A percentile compares a stretch with the other conserved stretches of the same genome.
Evolutionary conservation across 768 basidiomycete species (phyloP).

Genomic region (Tulasnella sp.): DNA sequence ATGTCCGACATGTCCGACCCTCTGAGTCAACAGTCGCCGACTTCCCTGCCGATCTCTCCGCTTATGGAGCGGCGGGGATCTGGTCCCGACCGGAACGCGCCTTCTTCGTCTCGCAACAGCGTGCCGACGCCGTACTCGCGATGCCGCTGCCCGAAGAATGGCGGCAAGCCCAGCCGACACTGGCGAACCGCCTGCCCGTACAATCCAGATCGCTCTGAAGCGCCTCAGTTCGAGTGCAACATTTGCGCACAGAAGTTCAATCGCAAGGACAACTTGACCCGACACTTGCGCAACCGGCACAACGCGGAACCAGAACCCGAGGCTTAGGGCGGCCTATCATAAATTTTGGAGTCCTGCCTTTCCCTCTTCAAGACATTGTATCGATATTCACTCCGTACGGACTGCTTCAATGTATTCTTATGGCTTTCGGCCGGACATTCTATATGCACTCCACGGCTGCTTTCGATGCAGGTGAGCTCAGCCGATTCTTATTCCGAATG

Average conservation of each 20-base stretch:
- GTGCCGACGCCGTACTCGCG: neutral
- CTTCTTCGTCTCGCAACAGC: neutral
- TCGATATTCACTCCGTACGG: neutral
- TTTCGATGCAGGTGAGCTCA: neutral
- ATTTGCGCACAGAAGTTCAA: neutral
- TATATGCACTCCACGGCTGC: neutral
- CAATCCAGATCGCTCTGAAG: neutral
- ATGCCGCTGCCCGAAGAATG: slow-evolving; percentile 4
- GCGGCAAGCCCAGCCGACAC: slow-evolving; percentile 3
- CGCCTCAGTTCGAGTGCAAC: neutral
- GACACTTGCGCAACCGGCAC: neutral
- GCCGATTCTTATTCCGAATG: neutral
- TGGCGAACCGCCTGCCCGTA: slow-evolving; percentile 8
- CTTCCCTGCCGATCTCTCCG: neutral
- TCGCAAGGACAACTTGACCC: slow-evolving; percentile 11
- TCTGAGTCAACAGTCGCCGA: neutral
- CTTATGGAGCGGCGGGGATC: neutral
- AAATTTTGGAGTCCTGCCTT: neutral
- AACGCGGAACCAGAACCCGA: neutral
- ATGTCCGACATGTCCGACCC: neutral
- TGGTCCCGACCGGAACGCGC: neutral
- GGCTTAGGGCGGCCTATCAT: neutral
- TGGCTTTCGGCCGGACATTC: neutral
- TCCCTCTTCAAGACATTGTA: neutral
- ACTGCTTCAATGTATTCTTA: neutral